phyloP scores from a whole-genome alignment of 1,139 yeast species.

The Candida anutae region DNA sequence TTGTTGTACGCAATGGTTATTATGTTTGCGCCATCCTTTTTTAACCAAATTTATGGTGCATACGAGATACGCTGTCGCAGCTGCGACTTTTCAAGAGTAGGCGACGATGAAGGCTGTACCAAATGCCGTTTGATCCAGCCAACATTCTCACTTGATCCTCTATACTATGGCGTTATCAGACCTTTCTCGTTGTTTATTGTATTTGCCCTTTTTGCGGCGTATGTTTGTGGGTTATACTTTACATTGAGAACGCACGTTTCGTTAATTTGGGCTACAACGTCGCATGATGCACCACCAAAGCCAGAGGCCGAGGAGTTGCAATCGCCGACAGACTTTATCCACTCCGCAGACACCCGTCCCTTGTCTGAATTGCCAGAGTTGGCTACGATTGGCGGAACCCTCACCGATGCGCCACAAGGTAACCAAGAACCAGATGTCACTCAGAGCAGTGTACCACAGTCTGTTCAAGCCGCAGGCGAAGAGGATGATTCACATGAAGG shows the following conservation, averaged over 20 bases:
- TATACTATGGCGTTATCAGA: conserved; percentile 58
- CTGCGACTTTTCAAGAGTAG: conserved; percentile 1
- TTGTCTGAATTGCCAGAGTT: conserved; percentile 1
- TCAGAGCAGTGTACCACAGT: not conserved
- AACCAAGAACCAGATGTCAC: not conserved
- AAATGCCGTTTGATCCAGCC: conserved; percentile 80
- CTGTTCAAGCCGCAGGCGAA: conserved; percentile 7
- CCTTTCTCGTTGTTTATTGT: conserved; percentile 86
- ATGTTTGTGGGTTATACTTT: conserved; percentile 85
- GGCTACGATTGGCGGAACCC: not conserved
- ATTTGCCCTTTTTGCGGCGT: conserved; percentile 69
- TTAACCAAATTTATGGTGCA: conserved; percentile 86
- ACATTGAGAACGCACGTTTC: conserved; percentile 96
- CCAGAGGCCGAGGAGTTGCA: conserved; percentile 17
- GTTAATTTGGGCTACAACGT: conserved; percentile 75
- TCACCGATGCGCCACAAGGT: not conserved
- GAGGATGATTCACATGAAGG: conserved; percentile 36
- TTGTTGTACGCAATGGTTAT: conserved; percentile 82
- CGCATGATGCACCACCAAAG: conserved; percentile 23
- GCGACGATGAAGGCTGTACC: conserved; percentile 40
- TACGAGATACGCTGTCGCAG: conserved; percentile 67
- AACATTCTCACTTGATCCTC: conserved; percentile 52
- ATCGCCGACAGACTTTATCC: conserved; percentile 17
- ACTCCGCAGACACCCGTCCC: conserved; percentile 1
- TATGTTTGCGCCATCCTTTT: conserved; percentile 88